phyloP scores from a whole-genome alignment of 2,329 filamentous ascomycete genomes.

The Pseudopyricularia javanii region DNA sequence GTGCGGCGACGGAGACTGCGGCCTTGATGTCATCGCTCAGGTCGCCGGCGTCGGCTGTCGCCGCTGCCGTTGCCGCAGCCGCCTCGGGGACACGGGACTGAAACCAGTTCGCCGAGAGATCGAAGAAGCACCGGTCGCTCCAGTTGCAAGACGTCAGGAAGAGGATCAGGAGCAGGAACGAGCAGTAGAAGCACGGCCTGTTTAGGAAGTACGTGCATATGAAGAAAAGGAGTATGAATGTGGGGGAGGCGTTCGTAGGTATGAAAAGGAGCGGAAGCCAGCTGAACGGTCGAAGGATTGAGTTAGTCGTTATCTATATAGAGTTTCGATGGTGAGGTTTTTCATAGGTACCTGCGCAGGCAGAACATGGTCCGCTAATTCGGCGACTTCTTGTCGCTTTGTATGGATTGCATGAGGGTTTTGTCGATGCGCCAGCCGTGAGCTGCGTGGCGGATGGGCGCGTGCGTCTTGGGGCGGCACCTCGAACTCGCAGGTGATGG shows the following conservation, averaged over 20 bases:
- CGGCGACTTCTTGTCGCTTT: neutral
- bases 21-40: conserved; percentile 27
- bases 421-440: neutral
- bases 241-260: conserved; percentile 71
- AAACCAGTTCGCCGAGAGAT: conserved; percentile 88
- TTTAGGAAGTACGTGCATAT: conserved; percentile 92
- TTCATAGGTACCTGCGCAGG: conserved; percentile 42
- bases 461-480: neutral
- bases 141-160: conserved; percentile 68
- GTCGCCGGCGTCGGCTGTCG: conserved; percentile 12
- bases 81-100: conserved; percentile 47
- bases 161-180: conserved; percentile 84
- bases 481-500: neutral
- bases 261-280: conserved; percentile 85
- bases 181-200: conserved; percentile 95
- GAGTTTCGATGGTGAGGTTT: neutral
- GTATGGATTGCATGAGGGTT: neutral
- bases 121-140: conserved; percentile 86
- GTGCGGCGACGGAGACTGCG: conserved; percentile 20
- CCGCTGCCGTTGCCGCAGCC: conserved; percentile 16
- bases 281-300: conserved; percentile 26
- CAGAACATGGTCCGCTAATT: conserved; percentile 44
- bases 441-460: neutral
- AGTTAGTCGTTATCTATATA: neutral
- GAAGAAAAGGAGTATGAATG: conserved; percentile 82